These are phyloP conservation scores for Trypanosoma mega DNA, from an alignment of 208 protist species.

Conservation along the genomic window DNA sequence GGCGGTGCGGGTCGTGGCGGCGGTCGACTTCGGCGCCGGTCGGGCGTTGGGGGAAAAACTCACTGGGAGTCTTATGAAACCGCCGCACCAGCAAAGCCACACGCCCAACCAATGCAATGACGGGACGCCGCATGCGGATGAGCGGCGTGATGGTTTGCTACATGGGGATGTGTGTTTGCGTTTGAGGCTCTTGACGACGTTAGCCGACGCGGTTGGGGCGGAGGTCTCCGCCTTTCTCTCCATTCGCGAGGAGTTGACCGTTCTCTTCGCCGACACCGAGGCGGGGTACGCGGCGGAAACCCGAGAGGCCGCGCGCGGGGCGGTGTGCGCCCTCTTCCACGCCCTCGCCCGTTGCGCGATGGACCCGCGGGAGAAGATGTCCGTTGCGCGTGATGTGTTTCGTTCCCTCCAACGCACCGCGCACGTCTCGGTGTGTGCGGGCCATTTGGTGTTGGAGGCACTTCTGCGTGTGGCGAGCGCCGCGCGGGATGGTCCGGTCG, in stretches of 20 bases:
- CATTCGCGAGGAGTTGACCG: constrained; percentile 30
- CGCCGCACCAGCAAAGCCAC: no score
- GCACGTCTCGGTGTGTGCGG: constrained; percentile 28
- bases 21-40: no score
- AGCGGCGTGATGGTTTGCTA: no score
- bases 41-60: no score
- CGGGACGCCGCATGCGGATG: no score
- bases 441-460: constrained; percentile 6
- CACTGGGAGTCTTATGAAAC: no score
- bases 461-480: constrained; percentile 24
- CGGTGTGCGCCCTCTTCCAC: constrained; percentile 31
- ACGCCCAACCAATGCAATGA: no score
- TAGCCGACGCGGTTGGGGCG: constrained; percentile 34
- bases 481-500: constrained; percentile 13
- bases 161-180: no score
- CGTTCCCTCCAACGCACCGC: constrained; percentile 18
- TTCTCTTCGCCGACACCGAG: constrained; percentile 37
- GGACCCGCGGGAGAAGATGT: constrained; percentile 16
- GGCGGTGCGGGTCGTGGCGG: no score
- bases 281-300: constrained; percentile 27
- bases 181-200: constrained; percentile 27
- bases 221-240: no score
- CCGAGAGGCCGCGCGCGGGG: neutral
- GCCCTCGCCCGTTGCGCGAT: constrained; percentile 38
- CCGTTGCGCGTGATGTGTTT: constrained; percentile 23